phyloP scores from a whole-genome alignment of 495 filamentous ascomycete genomes.

The Penicillium pancosmium region DNA sequence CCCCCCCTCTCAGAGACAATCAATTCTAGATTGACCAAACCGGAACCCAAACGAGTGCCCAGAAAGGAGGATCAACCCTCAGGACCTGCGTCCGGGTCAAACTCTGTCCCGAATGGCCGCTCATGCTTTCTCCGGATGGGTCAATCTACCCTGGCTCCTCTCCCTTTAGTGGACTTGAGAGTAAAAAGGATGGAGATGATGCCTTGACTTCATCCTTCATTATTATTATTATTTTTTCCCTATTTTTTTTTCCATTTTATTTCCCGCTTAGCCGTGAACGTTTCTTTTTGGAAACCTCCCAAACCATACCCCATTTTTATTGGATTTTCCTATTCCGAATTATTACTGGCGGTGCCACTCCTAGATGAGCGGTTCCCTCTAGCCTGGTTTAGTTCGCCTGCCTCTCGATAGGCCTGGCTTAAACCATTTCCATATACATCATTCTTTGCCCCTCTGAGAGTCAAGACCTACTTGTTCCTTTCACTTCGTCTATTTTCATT shows the following conservation, averaged over 20 bases:
- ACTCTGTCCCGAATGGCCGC: constrained; percentile 43
- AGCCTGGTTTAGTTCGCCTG: constrained; percentile 32
- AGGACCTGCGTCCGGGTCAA: constrained; percentile 53
- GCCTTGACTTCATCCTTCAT: constrained; percentile 48
- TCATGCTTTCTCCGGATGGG: constrained; percentile 41
- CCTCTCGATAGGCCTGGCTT: constrained; percentile 39
- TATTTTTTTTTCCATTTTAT: constrained; percentile 18
- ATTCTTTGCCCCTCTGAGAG: constrained; percentile 25
- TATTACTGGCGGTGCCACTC: constrained; percentile 13
- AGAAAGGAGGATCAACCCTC: constrained; percentile 50
- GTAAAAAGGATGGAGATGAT: constrained; percentile 37
- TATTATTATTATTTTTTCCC: constrained; percentile 21
- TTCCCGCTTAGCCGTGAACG: constrained; percentile 27
- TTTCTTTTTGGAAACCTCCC: constrained; percentile 21
- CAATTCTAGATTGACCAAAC: constrained; percentile 37
- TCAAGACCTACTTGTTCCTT: constrained; percentile 18
- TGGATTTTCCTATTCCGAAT: constrained; percentile 5
- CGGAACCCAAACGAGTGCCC: constrained; percentile 42
- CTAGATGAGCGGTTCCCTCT: constrained; percentile 16
- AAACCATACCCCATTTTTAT: constrained; percentile 8
- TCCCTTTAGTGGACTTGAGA: constrained; percentile 35
- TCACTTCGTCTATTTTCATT: constrained; percentile 12
- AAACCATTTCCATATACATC: constrained; percentile 34
- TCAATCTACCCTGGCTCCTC: constrained; percentile 38
- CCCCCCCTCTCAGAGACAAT: constrained; percentile 32